These are phyloP conservation scores for Talaromyces sp. DNA, from an alignment of 2,329 filamentous ascomycete species.

Conservation along the genomic window DNA sequence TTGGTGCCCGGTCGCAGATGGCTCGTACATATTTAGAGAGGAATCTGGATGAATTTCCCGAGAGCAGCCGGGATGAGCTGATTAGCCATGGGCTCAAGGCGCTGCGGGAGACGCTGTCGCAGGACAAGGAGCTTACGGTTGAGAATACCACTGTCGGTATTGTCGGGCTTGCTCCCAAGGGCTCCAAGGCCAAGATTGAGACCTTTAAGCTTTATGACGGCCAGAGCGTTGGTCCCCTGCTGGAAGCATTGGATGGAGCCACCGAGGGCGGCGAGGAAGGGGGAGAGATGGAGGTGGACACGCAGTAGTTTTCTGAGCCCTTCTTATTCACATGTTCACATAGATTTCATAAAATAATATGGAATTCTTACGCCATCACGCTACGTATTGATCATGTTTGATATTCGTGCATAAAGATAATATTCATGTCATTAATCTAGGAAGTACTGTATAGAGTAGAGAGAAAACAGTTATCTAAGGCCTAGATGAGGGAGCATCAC, in stretches of 20 bases:
- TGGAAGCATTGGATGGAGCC: conserved; percentile 61
- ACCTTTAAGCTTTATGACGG: conserved; percentile 88
- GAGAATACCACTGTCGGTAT: conserved; percentile 94
- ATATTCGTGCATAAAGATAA: background rate
- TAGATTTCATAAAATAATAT: conserved; percentile 14
- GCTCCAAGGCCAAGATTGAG: conserved; percentile 57
- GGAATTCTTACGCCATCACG: conserved; percentile 12
- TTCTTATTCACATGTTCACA: background rate
- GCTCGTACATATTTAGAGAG: conserved; percentile 93
- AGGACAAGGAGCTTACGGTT: conserved; percentile 95
- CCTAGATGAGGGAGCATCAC: conserved; percentile 28
- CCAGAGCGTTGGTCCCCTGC: conserved; percentile 75
- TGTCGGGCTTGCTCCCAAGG: conserved; percentile 57
- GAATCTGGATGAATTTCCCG: conserved; percentile 76
- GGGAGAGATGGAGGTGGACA: conserved; percentile 54
- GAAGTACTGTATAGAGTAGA: background rate
- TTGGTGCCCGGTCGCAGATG: conserved; percentile 95
- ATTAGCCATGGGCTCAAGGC: conserved; percentile 85
- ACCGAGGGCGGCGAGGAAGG: conserved; percentile 35
- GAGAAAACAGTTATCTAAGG: background rate
- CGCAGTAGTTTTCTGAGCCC: conserved; percentile 28
- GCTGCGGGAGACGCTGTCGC: conserved; percentile 88
- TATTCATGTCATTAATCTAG: background rate
- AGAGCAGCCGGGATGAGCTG: conserved; percentile 73
- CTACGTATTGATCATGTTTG: background rate